Base-by-base conservation (phyloP, 495 filamentous ascomycete genomes). In the Penicillium coprophilum region DNA sequence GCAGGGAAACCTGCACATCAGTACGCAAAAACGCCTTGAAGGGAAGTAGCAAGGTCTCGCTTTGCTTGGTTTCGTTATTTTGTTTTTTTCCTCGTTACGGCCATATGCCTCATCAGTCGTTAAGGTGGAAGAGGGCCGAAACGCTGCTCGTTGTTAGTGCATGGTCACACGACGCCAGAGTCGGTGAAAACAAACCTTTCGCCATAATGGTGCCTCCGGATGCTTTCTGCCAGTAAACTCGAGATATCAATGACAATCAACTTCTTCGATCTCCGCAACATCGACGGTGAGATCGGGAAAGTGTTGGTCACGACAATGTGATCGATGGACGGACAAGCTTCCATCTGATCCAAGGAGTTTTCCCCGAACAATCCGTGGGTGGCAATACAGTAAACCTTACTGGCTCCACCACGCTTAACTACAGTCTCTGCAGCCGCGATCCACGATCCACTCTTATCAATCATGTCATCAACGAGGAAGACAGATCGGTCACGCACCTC, bases 381-480 rank as follows among this genome's bases (percentile, higher is more conserved):
- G 19, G 95, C 94, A 74, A 98, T 96, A 74, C 91, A 96, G 71
- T 97, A 97, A 40, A 98, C 94, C 71, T 89, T 91, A 69, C 90
- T 92, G 6, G 95, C 94, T 45, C 84, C 85, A 60, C 92, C 94
- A 58, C 90, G 81, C 80, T 96, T 96, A 51, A 95, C 89, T 1
- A 96, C 92, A 8, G 93, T 96, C 76, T 98, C 94, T 10, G 94
- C 94, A n/a, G 94, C 94, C 9, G 93, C 94, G 62, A 97, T 94
- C 94, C 94, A 98, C 19, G 90, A 95, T 20, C 90, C 91, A 27
- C 90, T 85, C 71, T 96, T 96, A 76, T 98, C 94, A 62, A 98
- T 97, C 89, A 98, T 96, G 72, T 98, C 94, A 76, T 98, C 94
- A 46, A 98, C 87, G 57, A 98, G 88, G 71, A 98, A 87, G 36